Evolutionary conservation across 305 asterid species (phyloP), one percentile per base, ranked within the genome.

Genomic region (Fraxinus floribunda): DNA sequence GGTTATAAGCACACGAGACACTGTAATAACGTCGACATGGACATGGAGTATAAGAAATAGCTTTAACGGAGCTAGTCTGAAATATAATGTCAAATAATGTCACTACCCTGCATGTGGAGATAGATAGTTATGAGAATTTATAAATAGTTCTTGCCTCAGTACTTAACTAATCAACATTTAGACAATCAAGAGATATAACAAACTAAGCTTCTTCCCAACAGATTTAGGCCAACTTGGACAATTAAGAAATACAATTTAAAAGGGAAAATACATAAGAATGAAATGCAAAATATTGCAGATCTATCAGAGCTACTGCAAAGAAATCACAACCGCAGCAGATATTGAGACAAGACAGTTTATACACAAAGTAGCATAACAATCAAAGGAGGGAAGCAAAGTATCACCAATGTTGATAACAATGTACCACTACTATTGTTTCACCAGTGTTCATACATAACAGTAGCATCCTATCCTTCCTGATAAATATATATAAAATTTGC

Each of bases 21-120:
- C 60, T 83, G 64, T 74, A 85, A 86, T 79, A 86, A 76, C 52
- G 87, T 64, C 83, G 79, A 64, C 82, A 84, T 49, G 76, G 75
- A 66, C 85, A 87, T 78, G 85, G 84, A 41, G 87, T 85, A 76
- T 75, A 78, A 77, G 87, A 84, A 68, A 79, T 80, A 75, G 88
- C 81, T 76, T 90, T 82, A 80, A 78, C 38, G 20, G 95, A 77
- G 84, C 86, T 90, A 62, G 87, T 83, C 86, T 80, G 93, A 82
- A 87, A 85, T 75, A 84, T 49, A 80, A 84, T 57, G 80, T 86
- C 93, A 85, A 73, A 84, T 49, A 80, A 84, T 57, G 80, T 86
- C 93, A 86, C 81, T 82, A 6, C 95, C 94, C 99, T 95, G 94
- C 88, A 90, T 75, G 44, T 30, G 30, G 39, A 83, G 55, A 85